Conservation (phyloP, 768 basidiomycete species). For the Suillus bovinus region DNA sequence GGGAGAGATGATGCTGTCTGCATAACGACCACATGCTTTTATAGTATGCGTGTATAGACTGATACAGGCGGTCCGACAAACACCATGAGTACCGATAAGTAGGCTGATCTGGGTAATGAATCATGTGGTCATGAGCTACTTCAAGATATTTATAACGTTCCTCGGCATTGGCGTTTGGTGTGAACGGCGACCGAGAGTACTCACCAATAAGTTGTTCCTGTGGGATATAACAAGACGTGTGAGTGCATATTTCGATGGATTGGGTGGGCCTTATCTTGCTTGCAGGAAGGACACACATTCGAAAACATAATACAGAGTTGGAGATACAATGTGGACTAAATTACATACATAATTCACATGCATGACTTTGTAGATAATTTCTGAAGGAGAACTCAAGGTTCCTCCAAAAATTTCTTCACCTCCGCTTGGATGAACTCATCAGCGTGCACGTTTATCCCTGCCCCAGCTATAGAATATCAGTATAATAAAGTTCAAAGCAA, state of each 20-base stretch:
- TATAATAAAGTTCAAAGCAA: background rate
- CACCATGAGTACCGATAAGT: background rate
- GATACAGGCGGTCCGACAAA: background rate
- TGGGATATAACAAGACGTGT: background rate
- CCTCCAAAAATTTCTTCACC: conserved; percentile 47
- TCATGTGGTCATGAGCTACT: background rate
- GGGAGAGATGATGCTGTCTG: background rate
- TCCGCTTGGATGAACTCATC: conserved; percentile 43
- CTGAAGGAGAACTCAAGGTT: conserved; percentile 18
- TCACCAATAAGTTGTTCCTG: background rate
- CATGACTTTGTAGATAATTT: background rate
- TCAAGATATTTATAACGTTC: background rate
- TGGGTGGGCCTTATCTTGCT: background rate
- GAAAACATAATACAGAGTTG: background rate
- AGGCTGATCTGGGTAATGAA: background rate
- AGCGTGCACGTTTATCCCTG: conserved; percentile 41
- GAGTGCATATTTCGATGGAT: background rate
- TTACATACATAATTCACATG: background rate
- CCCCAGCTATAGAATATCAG: conserved; percentile 38
- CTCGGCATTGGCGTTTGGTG: background rate
- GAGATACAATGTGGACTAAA: background rate
- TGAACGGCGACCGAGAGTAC: background rate
- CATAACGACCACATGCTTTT: background rate
- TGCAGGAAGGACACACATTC: background rate
- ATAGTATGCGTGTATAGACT: background rate